Conservation (phyloP, 306 rosid species). For the Cucumis sativus region DNA sequence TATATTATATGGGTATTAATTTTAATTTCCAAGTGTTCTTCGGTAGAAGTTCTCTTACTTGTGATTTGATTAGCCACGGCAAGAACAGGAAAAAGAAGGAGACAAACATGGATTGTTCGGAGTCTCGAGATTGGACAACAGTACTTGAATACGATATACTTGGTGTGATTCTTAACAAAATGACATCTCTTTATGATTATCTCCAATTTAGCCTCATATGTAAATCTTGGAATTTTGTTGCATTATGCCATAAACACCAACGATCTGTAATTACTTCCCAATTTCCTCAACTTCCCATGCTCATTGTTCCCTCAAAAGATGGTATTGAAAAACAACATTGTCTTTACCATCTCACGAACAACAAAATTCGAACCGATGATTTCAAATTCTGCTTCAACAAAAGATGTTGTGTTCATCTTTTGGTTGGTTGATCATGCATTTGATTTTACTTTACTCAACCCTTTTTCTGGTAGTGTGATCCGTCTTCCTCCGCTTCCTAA, state of each 20-base stretch:
- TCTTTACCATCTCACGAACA: neutral
- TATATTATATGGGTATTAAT: too few relatives aligned
- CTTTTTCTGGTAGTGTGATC: neutral
- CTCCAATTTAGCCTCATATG: neutral
- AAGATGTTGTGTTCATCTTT: neutral
- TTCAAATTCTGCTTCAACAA: neutral
- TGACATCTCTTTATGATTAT: neutral
- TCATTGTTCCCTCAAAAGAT: neutral
- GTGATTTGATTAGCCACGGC: too few relatives aligned
- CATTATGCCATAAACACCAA: neutral
- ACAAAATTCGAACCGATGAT: neutral
- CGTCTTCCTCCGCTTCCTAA: neutral
- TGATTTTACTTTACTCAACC: neutral
- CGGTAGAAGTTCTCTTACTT: too few relatives aligned
- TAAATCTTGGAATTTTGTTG: neutral
- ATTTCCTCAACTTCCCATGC: neutral
- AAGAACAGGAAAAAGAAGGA: too few relatives aligned
- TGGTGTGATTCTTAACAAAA: neutral
- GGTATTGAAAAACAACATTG: neutral
- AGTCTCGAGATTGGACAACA: neutral
- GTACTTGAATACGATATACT: neutral
- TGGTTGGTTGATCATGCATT: neutral
- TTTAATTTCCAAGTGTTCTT: too few relatives aligned
- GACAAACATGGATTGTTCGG: neutral
- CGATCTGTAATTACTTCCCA: neutral